Evolutionary conservation across 208 protist genomes (phyloP).

Genomic region (Trypanosoma scelopori): DNA sequence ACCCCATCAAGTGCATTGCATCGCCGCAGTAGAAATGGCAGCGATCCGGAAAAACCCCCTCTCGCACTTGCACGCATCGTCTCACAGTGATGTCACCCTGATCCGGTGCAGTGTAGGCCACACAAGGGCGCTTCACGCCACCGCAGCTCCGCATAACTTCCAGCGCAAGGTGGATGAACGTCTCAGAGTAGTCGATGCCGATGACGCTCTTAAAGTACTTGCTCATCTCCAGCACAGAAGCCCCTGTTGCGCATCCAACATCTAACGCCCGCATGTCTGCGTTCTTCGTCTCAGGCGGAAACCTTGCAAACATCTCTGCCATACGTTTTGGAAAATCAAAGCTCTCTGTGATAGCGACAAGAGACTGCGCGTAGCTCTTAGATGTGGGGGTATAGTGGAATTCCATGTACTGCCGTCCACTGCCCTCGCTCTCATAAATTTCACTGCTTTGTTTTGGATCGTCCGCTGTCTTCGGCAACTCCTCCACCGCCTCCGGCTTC

Average conservation of each 20-base stretch:
- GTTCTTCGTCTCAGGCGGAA: conserved; percentile 11
- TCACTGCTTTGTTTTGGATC: conserved; percentile 1
- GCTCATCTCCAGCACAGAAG: conserved; percentile 78
- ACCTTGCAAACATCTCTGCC: conserved; percentile 54
- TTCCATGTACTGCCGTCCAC: conserved; percentile 79
- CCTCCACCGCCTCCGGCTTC: not conserved
- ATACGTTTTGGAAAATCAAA: conserved; percentile 77
- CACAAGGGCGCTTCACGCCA: conserved; percentile 2
- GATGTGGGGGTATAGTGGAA: conserved; percentile 75
- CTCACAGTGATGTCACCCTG: conserved; percentile 59
- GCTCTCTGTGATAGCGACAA: conserved; percentile 43
- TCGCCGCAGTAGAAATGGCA: conserved; percentile 63
- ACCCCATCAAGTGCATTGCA: conserved; percentile 58
- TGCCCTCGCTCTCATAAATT: conserved; percentile 65
- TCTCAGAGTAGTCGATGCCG: conserved; percentile 75
- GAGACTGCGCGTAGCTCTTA: conserved; percentile 44
- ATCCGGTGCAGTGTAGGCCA: conserved; percentile 53
- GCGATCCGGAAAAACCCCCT: conserved; percentile 37
- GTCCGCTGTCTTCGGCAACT: not conserved
- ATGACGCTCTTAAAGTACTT: conserved; percentile 77
- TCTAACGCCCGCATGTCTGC: conserved; percentile 51
- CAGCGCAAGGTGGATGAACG: conserved; percentile 70
- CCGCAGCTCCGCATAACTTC: conserved; percentile 27
- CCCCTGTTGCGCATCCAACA: conserved; percentile 82
- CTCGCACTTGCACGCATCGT: conserved; percentile 31